phyloP scores from a whole-genome alignment of 2,329 filamentous ascomycete species.

The Dendryphion nanum region DNA sequence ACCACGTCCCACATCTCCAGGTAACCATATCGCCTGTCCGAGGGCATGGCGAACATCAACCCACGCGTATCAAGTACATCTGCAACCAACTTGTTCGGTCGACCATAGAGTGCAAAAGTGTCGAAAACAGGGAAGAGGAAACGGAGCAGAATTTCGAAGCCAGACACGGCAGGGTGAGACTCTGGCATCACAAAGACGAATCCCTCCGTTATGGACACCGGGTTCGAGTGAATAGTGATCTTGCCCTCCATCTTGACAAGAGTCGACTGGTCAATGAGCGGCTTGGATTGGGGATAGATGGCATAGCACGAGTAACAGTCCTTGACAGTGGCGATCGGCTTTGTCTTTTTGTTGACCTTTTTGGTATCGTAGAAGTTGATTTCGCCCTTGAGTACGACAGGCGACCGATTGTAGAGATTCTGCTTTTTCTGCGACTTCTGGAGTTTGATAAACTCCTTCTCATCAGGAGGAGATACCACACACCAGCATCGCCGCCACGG shows the following conservation, averaged over 20 bases:
- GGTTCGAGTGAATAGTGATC: constrained; percentile 80
- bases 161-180: constrained; percentile 82
- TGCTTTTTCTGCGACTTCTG: constrained; percentile 82
- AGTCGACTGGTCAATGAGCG: constrained; percentile 90
- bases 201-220: constrained; percentile 77
- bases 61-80: constrained; percentile 84
- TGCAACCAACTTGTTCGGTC: constrained; percentile 80
- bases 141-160: constrained; percentile 92
- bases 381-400: constrained; percentile 73
- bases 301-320: constrained; percentile 92
- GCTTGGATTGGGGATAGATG: constrained; percentile 92
- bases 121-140: constrained; percentile 95
- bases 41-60: constrained; percentile 97
- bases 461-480: constrained; percentile 86
- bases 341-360: constrained; percentile 88
- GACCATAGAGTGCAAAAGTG: constrained; percentile 86
- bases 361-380: constrained; percentile 93
- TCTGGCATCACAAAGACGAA: constrained; percentile 99
- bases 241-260: constrained; percentile 90
- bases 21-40: constrained; percentile 83
- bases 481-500: constrained; percentile 98
- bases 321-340: constrained; percentile 86
- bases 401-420: constrained; percentile 76
- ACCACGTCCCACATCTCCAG: constrained; percentile 85
- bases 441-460: constrained; percentile 83